Conservation (phyloP, 345 rosid species). For the Stellera chamaejasme region DNA sequence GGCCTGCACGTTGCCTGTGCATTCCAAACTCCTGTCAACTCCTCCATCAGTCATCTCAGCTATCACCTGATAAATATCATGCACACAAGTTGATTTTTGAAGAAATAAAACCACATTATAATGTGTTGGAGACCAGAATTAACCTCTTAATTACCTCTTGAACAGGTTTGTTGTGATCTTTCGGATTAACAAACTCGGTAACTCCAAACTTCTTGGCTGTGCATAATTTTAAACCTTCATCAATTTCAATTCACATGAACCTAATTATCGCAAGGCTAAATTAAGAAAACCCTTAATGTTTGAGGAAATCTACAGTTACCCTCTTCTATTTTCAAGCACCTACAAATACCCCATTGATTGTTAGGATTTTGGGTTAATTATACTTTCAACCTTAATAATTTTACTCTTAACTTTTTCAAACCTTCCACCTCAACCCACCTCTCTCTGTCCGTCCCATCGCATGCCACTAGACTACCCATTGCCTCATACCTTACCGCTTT, state of each 20-base stretch:
- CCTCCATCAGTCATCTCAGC: constrained; percentile 78
- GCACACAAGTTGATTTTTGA: neutral
- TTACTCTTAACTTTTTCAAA: no score
- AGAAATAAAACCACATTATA: neutral
- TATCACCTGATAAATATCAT: constrained; percentile 34
- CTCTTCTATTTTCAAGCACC: no score
- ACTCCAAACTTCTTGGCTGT: constrained; percentile 64
- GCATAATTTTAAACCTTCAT: neutral
- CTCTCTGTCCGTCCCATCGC: no score
- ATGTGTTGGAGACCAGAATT: constrained; percentile 1
- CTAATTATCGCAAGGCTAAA: no score
- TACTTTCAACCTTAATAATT: no score
- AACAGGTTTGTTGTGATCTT: constrained; percentile 55
- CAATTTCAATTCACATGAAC: neutral
- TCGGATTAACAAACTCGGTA: constrained; percentile 66
- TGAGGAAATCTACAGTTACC: no score
- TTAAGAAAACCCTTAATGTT: no score
- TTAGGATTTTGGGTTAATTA: no score
- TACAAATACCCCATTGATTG: no score
- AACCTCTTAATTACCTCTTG: constrained; percentile 64
- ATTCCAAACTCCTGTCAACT: constrained; percentile 75
- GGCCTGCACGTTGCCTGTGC: constrained; percentile 61
- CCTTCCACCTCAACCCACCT: no score
- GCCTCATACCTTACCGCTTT: no score
- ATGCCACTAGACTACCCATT: no score